Percentiles rank a stretch among this genome's conserved stretches.
These are phyloP conservation scores for Xylaria acuta DNA, from an alignment of 495 filamentous ascomycete genomes.

Conservation along the genomic window DNA sequence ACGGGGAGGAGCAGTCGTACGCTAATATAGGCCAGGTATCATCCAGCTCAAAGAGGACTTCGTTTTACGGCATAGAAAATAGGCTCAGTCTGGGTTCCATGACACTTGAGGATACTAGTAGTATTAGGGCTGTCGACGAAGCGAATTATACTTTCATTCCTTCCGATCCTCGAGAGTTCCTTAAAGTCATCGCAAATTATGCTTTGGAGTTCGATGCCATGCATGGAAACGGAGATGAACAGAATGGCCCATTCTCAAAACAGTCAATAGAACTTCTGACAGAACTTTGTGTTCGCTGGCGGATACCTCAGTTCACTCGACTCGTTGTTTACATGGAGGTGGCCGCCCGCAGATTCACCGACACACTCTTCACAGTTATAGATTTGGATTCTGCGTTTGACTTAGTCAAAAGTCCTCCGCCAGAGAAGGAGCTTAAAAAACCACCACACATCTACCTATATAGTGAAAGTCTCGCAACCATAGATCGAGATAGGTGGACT, in stretches of 20 bases:
- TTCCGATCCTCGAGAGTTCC: constrained; percentile 79
- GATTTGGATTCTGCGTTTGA: constrained; percentile 84
- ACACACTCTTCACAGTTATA: constrained; percentile 80
- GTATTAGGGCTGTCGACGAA: constrained; percentile 59
- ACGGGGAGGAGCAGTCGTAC: constrained; percentile 57
- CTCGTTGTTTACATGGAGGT: constrained; percentile 86
- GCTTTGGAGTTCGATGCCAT: constrained; percentile 68
- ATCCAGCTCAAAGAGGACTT: constrained; percentile 41
- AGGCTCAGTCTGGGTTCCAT: constrained; percentile 77
- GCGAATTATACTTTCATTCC: constrained; percentile 84
- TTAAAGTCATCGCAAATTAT: constrained; percentile 77
- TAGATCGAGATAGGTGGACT: constrained; percentile 71
- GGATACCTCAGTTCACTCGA: constrained; percentile 82
- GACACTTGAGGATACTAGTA: constrained; percentile 64
- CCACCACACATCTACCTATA: constrained; percentile 50
- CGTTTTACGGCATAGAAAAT: constrained; percentile 67
- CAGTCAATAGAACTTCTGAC: constrained; percentile 82
- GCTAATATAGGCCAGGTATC: constrained; percentile 65
- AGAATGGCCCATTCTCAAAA: constrained; percentile 76
- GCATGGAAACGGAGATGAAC: constrained; percentile 52
- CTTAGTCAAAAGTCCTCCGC: constrained; percentile 72
- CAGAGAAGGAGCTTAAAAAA: constrained; percentile 62
- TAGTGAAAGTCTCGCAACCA: constrained; percentile 47
- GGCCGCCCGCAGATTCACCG: constrained; percentile 79
- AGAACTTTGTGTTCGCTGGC: constrained; percentile 88